phyloP scores from a whole-genome alignment of 108 stramenopile genomes.

The Cyclotella sp. region DNA sequence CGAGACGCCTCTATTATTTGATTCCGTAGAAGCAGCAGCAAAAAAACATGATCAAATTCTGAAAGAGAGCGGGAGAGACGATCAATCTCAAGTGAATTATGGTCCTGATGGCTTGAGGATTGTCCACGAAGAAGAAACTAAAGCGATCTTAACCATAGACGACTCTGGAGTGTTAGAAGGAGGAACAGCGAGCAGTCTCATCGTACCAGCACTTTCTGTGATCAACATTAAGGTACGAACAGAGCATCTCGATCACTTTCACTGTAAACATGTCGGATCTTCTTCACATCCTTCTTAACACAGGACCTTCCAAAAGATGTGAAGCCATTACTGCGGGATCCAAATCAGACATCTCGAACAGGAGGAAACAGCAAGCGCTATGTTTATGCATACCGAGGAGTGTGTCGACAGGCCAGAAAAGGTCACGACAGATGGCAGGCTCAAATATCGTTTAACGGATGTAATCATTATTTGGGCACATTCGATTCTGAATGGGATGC shows the following conservation, averaged over 20 bases:
- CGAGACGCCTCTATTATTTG: constrained; percentile 56
- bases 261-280: background rate
- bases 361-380: constrained; percentile 89
- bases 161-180: constrained; percentile 19
- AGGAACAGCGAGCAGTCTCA: constrained; percentile 19
- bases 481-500: constrained; percentile 94
- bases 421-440: constrained; percentile 93
- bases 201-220: constrained; percentile 66
- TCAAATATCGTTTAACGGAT: constrained; percentile 87
- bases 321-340: constrained; percentile 87
- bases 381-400: constrained; percentile 89
- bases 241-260: background rate
- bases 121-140: constrained; percentile 61
- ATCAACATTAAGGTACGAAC: constrained; percentile 78
- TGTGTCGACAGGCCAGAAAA: constrained; percentile 88
- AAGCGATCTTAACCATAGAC: constrained; percentile 16
- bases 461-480: constrained; percentile 89
- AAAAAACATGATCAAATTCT: constrained; percentile 66
- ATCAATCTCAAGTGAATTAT: constrained; percentile 66
- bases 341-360: constrained; percentile 82
- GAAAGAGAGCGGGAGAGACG: constrained; percentile 27
- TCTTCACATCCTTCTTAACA: background rate
- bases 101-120: constrained; percentile 71
- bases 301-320: constrained; percentile 80
- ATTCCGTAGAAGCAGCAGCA: constrained; percentile 72